phyloP scores from a whole-genome alignment of 73 alveolate genomes.

The Symbiodinium natans region DNA sequence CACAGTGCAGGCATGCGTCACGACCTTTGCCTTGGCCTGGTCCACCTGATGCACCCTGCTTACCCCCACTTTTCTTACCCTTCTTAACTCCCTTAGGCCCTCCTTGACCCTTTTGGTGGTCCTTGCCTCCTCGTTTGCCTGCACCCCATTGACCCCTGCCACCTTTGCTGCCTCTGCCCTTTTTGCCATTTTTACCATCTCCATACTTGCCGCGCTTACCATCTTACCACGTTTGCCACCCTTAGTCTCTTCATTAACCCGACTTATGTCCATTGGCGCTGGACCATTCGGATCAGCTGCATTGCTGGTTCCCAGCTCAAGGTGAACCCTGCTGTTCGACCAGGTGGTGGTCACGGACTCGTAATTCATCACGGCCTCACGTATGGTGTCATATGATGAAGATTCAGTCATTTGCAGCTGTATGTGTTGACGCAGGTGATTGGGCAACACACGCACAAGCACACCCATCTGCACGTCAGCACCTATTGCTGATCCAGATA shows the following conservation, averaged over 20 bases:
- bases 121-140: too few relatives aligned
- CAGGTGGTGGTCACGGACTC: background rate
- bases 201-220: background rate
- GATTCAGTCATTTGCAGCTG: background rate
- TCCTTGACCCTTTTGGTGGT: too few relatives aligned
- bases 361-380: background rate
- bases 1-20: background rate
- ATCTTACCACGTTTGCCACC: too few relatives aligned
- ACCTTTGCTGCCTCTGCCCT: background rate
- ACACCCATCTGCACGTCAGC: background rate
- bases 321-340: background rate
- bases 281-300: background rate
- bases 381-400: background rate
- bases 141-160: too few relatives aligned
- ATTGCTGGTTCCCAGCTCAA: background rate
- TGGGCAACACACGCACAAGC: background rate
- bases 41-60: too few relatives aligned
- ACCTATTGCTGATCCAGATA: background rate
- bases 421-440: background rate
- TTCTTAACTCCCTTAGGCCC: background rate
- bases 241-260: background rate
- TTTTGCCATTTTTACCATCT: background rate
- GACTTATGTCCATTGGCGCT: background rate
- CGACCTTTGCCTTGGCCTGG: background rate
- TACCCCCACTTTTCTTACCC: background rate